Conservation (phyloP, 2,329 filamentous ascomycete genomes). For the Trichoderma brevicompactum region DNA sequence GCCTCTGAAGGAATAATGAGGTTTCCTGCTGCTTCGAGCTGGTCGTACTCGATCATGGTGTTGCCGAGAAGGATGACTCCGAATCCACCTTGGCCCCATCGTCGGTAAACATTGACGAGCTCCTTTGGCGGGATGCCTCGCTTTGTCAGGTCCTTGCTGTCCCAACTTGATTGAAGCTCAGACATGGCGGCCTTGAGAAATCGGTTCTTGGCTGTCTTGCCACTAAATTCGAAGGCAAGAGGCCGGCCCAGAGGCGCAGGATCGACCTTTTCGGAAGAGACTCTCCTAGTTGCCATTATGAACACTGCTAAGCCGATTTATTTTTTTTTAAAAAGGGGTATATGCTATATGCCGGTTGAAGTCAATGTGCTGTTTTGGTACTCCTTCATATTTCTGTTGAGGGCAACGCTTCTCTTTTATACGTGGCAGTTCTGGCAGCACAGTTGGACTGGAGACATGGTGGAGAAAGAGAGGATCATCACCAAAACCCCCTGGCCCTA, state of each 20-base stretch:
- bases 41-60: slow-evolving; percentile 65
- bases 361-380: neutral
- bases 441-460: neutral
- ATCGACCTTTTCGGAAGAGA: slow-evolving; percentile 24
- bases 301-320: neutral
- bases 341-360: neutral
- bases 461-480: neutral
- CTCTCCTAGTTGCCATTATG: slow-evolving; percentile 29
- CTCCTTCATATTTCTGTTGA: neutral
- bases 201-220: slow-evolving; percentile 63
- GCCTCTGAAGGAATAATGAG: slow-evolving; percentile 60
- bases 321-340: neutral
- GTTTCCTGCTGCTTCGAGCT: slow-evolving; percentile 61
- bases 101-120: slow-evolving; percentile 58
- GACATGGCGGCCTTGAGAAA: slow-evolving; percentile 71
- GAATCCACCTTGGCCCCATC: slow-evolving; percentile 62
- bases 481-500: no score
- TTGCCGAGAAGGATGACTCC: slow-evolving; percentile 67
- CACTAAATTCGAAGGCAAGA: slow-evolving; percentile 55
- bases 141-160: slow-evolving; percentile 53
- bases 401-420: neutral
- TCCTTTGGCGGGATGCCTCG: slow-evolving; percentile 50
- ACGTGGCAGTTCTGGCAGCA: neutral
- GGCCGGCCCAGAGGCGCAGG: slow-evolving; percentile 47
- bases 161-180: slow-evolving; percentile 66